A percentile compares a stretch with the other conserved stretches of the same genome.
These are phyloP conservation scores for Exophiala sp. DNA, from an alignment of 2,329 filamentous ascomycete genomes.

Conservation along the genomic window DNA sequence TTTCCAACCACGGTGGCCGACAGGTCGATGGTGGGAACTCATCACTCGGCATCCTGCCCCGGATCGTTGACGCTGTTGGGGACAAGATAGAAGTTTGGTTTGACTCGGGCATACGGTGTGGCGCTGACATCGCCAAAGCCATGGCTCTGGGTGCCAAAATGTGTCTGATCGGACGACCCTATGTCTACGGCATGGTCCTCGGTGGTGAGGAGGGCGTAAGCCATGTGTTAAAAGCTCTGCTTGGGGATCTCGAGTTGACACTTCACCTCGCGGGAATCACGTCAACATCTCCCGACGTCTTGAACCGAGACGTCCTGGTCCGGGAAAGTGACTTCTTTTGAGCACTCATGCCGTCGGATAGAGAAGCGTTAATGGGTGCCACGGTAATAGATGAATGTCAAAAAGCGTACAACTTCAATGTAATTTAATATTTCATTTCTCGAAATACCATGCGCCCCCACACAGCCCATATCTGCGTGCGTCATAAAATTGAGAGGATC, in stretches of 20 bases:
- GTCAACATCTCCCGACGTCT: not conserved
- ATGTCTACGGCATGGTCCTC: slow-evolving; percentile 56
- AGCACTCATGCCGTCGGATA: no score
- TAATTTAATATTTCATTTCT: no score
- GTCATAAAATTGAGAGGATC: no score
- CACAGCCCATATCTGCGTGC: no score
- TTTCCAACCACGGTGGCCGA: slow-evolving; percentile 50
- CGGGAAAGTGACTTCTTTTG: slow-evolving; percentile 15
- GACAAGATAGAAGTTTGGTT: slow-evolving; percentile 42
- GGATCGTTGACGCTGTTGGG: slow-evolving; percentile 48
- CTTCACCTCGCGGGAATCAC: slow-evolving; percentile 20
- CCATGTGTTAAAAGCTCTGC: slow-evolving; percentile 39
- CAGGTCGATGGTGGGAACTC: slow-evolving; percentile 47
- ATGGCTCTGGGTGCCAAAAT: slow-evolving; percentile 51
- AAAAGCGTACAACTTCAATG: no score
- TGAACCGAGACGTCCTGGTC: slow-evolving; percentile 15
- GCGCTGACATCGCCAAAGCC: slow-evolving; percentile 48
- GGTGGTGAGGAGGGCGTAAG: slow-evolving; percentile 55
- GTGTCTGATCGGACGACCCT: slow-evolving; percentile 50
- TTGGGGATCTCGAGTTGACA: slow-evolving; percentile 22
- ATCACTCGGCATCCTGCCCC: slow-evolving; percentile 49
- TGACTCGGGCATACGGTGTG: slow-evolving; percentile 45
- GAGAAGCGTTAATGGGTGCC: no score
- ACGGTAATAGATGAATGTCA: no score
- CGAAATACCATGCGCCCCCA: no score